Conservation (phyloP, 371 early-diverging fungal genomes). For the Mucor saturninus region DNA sequence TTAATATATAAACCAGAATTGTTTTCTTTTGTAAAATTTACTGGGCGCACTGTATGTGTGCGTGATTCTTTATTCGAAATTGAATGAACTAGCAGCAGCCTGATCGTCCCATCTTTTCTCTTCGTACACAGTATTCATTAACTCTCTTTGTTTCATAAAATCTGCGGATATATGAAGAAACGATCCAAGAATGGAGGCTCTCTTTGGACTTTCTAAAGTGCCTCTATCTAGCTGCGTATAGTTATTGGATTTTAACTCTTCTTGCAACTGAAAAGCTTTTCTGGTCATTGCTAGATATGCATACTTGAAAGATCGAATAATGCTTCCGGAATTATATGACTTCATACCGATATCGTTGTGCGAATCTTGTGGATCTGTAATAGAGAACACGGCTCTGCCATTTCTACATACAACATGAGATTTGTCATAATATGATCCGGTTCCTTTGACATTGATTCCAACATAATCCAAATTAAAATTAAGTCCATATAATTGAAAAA, state of each 20-base stretch:
- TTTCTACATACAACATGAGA: constrained; percentile 17
- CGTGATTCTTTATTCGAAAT: not conserved
- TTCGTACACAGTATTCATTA: constrained; percentile 21
- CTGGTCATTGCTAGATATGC: constrained; percentile 32
- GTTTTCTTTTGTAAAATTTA: too few relatives aligned
- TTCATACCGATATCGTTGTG: constrained; percentile 64
- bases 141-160: constrained; percentile 24
- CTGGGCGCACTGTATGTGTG: too few relatives aligned
- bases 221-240: constrained; percentile 8
- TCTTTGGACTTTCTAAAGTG: constrained; percentile 5
- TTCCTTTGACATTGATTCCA: constrained; percentile 68
- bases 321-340: constrained; percentile 33
- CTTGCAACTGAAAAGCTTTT: constrained; percentile 24
- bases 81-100: constrained; percentile 17
- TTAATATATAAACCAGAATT: too few relatives aligned
- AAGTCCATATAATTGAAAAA: constrained; percentile 94
- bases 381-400: constrained; percentile 43
- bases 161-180: constrained; percentile 22
- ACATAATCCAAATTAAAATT: constrained; percentile 71
- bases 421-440: constrained; percentile 68
- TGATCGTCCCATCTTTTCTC: constrained; percentile 27
- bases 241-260: constrained; percentile 17
- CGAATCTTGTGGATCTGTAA: constrained; percentile 66
- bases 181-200: constrained; percentile 12
- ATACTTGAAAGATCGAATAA: constrained; percentile 23